Percentiles rank a stretch among this genome's conserved stretches.
Conservation (phyloP, 306 rosid species). For the Inga laurina region DNA sequence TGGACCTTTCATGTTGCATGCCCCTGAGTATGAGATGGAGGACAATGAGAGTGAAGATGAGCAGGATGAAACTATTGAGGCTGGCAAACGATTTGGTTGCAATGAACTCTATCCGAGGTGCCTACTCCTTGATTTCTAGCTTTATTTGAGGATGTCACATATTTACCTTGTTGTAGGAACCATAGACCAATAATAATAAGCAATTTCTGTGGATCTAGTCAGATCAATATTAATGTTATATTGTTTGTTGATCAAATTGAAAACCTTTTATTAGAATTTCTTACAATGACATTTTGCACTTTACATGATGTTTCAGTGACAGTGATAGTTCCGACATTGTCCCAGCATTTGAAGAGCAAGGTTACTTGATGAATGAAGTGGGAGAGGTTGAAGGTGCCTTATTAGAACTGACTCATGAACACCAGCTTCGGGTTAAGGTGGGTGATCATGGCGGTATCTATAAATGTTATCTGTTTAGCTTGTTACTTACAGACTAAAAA, state of each 20-base stretch:
- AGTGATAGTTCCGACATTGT: constrained; percentile 61
- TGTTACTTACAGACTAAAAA: not conserved
- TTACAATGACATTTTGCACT: constrained; percentile 29
- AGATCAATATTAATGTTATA: constrained; percentile 10
- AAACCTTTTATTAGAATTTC: not conserved
- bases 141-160: not conserved
- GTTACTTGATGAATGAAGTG: constrained; percentile 62
- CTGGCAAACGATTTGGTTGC: constrained; percentile 50
- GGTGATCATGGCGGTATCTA: constrained; percentile 23
- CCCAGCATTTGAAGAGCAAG: constrained; percentile 45
- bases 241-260: not conserved
- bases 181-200: not conserved
- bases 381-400: constrained; percentile 72
- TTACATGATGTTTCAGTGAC: constrained; percentile 45
- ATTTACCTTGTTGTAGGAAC: not conserved
- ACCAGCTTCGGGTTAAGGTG: constrained; percentile 68
- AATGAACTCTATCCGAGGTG: constrained; percentile 70
- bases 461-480: constrained; percentile 5
- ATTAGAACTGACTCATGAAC: constrained; percentile 60
- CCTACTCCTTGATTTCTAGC: constrained; percentile 14
- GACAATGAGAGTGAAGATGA: constrained; percentile 48
- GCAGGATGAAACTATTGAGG: constrained; percentile 37
- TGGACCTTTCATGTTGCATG: constrained; percentile 60
- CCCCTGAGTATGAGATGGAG: constrained; percentile 57
- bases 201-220: not conserved